Evolutionary conservation across 2,329 filamentous ascomycete species (phyloP), one percentile per base, ranked within the genome.

Genomic region (Venturia effusa): DNA sequence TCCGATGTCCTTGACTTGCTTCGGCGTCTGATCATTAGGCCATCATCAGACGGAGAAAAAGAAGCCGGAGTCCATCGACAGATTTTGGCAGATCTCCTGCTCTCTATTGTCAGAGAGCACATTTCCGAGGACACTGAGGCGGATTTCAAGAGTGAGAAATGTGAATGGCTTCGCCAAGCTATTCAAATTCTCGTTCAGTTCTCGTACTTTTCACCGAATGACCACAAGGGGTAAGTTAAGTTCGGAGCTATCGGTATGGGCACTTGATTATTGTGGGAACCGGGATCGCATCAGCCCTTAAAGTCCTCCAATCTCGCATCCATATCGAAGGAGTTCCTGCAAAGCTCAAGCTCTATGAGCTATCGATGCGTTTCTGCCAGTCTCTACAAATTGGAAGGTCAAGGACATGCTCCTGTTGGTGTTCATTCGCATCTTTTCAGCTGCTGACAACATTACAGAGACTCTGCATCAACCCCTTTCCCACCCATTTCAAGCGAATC

Each of bases 1-100:
- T 75, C 79, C 4, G 74, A 81, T 24, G 83, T 87, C 40, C 79
- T 86, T 27, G 79, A 83, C 8, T 72, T 82, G 13, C 73, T 84
- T 40, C 75, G 77, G 55, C 70, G 74, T 7, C 70, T 81, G 19
- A 76, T 84, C 54, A 72, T 77, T 5, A 73, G 74, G 7, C 80
- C 81, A 1, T 78, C 76, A 13, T 71, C 67, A 34, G 69, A 73
- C 24, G 80, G 84, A 57, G 74, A 77, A 51, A 75, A 76, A 66
- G 71, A 74, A 27, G 77, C 79, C 61, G 76, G 80, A 34, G 73
- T 74, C 8, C 77, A 73, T 67, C 75, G 83, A 66, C 77, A 80
- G 64, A 75, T 75, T 32, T 73, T 83, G 40, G 80, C 81, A 19
- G 81, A 83, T 66, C 71, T 83, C 62, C 74, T 85, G 7, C 71